These are phyloP conservation scores for Prunus salicina DNA, from an alignment of 306 rosid species.

Conservation along the genomic window DNA sequence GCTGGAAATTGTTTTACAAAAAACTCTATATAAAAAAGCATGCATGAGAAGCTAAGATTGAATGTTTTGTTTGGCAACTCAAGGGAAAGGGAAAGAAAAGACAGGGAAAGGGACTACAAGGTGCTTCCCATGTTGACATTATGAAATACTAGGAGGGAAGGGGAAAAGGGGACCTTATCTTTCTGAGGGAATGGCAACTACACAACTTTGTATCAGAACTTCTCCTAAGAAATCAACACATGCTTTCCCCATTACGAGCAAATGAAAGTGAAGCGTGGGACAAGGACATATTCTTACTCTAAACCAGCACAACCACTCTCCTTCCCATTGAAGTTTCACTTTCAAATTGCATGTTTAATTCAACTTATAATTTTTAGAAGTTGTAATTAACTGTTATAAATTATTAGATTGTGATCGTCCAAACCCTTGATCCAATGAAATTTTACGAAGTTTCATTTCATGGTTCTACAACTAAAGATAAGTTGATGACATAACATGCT, in stretches of 20 bases:
- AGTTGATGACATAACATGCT: not conserved
- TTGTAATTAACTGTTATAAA: too few relatives aligned
- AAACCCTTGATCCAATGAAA: too few relatives aligned
- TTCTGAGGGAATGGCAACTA: slow-evolving; percentile 13
- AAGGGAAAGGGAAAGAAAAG: not conserved
- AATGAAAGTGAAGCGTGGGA: slow-evolving; percentile 10
- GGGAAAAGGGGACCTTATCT: slow-evolving; percentile 20
- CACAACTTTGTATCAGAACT: not conserved
- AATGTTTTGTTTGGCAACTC: not conserved
- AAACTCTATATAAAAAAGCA: not conserved
- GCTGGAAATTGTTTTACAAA: not conserved
- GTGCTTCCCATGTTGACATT: slow-evolving; percentile 1
- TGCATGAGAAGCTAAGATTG: not conserved
- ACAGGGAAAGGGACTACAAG: slow-evolving; percentile 1
- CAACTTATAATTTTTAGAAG: too few relatives aligned
- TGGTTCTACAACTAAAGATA: too few relatives aligned
- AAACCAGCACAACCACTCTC: not conserved
- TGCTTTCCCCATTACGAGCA: slow-evolving; percentile 7
- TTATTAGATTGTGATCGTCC: not conserved
- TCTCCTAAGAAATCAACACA: slow-evolving; percentile 10
- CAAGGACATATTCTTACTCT: slow-evolving; percentile 1
- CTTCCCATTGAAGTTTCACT: not conserved
- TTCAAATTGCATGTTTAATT: not conserved
- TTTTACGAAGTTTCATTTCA: too few relatives aligned
- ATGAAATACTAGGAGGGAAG: not conserved